A percentile compares a stretch with the other conserved stretches of the same genome.
Evolutionary conservation across 2,329 filamentous ascomycete species (phyloP).

Genomic region (Fusarium nygamai): DNA sequence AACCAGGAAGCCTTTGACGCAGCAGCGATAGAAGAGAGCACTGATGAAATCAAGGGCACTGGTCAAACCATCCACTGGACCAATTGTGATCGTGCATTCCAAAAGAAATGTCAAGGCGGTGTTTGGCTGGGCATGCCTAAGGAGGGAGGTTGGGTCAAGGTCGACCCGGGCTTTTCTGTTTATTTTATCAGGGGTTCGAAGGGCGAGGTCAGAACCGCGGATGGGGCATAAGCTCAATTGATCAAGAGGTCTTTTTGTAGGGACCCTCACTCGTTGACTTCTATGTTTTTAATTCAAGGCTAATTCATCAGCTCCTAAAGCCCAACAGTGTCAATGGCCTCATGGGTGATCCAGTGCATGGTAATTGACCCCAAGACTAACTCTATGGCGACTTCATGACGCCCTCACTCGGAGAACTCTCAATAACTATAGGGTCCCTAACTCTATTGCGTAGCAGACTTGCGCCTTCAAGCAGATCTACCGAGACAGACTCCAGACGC

Average conservation of each 20-base stretch:
- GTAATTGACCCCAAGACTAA: not conserved
- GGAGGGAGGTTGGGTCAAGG: not conserved
- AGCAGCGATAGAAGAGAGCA: not conserved
- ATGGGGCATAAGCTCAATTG: not conserved
- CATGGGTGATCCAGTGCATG: fast-evolving
- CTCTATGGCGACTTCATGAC: fast-evolving
- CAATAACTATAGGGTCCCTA: too few relatives aligned
- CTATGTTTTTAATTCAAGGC: fast-evolving
- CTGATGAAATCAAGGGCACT: not conserved
- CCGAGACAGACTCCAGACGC: too few relatives aligned
- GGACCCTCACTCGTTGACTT: fast-evolving
- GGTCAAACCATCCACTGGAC: not conserved
- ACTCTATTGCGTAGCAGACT: not conserved
- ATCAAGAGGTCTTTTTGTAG: fast-evolving
- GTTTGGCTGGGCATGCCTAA: not conserved
- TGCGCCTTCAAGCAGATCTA: fast-evolving
- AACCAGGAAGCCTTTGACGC: not conserved
- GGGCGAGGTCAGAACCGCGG: not conserved
- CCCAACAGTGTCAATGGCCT: not conserved
- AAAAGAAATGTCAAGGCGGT: not conserved
- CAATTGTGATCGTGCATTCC: not conserved
- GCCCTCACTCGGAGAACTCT: fast-evolving
- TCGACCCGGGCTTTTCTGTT: not conserved
- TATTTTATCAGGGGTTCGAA: not conserved
- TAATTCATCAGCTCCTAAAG: fast-evolving